Base-by-base conservation (phyloP, 1,284 basidiomycete genomes). In the Apiotrichum gracile region DNA sequence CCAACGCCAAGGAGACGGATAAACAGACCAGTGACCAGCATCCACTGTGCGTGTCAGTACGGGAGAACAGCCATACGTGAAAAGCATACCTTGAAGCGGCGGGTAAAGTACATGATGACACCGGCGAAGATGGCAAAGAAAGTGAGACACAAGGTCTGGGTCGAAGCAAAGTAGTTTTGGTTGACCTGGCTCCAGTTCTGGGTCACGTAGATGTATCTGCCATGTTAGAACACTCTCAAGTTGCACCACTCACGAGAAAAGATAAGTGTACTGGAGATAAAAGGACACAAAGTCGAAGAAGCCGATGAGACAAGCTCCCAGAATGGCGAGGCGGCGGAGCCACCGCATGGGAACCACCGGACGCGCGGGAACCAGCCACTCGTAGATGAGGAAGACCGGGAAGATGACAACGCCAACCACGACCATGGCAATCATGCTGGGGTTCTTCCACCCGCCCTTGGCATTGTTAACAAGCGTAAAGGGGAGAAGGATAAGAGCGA, bases 211-310 rank as follows among this genome's bases (percentile, higher is more conserved):
- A 77, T 64, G 55, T 66, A 71, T 8, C 66, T 67, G 57, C 49
- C 6, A 12, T 33, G 44, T 38, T 13, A 38, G 49, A 27, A 44
- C 7, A 12, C 19, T 25, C 5, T 24, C 26, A 5, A 7, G 8
- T 7, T 6, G 43, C 22, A 14, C 0, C 12, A 59, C 66, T 64
- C 39, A 69, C 62, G 68, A 67, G 62, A 73, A 68, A 4, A 70
- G 61, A 49, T 67, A 71, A 8, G 70, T 69, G 57, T 64, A 66
- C 48, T 68, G 67, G 17, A 73, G 66, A 54, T 69, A 72, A 60
- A 72, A 86, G 0, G 83, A 84, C 49, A 83, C 81, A 63, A 86
- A 87, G 69, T 87, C 85, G 54, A 85, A 81, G 65, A 83, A 84
- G 7, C 85, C 85, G 56, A 88, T 83, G 42, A 83, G 67, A 24